Percentiles rank a stretch among this genome's conserved stretches.
phyloP scores from a whole-genome alignment of 768 basidiomycete genomes.

The Boletus bicolor region DNA sequence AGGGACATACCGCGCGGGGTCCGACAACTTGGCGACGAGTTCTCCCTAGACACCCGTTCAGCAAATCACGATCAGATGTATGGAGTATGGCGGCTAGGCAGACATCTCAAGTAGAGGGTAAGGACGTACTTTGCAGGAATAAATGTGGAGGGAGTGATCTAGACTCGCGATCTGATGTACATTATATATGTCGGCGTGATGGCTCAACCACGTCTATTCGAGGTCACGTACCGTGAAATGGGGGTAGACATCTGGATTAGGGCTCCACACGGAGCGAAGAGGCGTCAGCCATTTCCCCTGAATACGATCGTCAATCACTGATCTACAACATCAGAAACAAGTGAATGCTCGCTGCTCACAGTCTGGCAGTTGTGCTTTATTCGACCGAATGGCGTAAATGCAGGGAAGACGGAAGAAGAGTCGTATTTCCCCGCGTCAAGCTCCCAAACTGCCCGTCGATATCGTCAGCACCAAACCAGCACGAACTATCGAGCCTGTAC shows the following conservation, averaged over 20 bases:
- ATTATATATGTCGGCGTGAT: background rate
- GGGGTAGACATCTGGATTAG: constrained; percentile 75
- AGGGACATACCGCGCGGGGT: constrained; percentile 47
- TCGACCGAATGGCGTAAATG: constrained; percentile 59
- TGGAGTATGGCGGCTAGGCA: background rate
- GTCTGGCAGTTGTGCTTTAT: constrained; percentile 79
- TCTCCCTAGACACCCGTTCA: constrained; percentile 51
- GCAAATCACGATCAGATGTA: background rate
- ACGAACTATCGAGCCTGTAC: constrained; percentile 22
- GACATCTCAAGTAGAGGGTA: background rate
- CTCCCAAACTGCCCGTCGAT: constrained; percentile 64
- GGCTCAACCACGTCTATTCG: background rate
- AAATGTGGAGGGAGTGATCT: constrained; percentile 75
- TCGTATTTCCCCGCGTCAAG: constrained; percentile 51
- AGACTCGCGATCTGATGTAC: constrained; percentile 63
- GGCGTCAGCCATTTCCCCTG: constrained; percentile 84
- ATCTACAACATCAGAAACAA: background rate
- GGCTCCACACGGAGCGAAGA: constrained; percentile 73
- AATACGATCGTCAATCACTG: background rate
- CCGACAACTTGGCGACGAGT: constrained; percentile 58
- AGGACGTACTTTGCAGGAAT: constrained; percentile 58
- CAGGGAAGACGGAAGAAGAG: constrained; percentile 48
- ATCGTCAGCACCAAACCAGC: constrained; percentile 8
- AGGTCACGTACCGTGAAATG: constrained; percentile 69
- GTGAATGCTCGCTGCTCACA: constrained; percentile 38